Evolutionary conservation across 108 stramenopile genomes (phyloP), one percentile per base, ranked within the genome.

Genomic region (Epipyxis sp.): DNA sequence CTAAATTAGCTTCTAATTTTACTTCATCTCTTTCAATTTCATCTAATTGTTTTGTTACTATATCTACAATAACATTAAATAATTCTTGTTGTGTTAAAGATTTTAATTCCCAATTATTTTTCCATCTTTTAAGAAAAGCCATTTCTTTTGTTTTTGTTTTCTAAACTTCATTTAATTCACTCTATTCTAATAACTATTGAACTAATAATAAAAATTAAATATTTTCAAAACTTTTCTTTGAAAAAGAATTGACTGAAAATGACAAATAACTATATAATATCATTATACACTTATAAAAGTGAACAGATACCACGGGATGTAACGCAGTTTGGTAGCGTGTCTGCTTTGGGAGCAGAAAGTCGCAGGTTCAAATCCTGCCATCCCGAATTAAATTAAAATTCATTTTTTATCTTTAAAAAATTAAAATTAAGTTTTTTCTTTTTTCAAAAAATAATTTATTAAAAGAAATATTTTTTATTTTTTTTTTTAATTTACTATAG

Each of bases 41-140:
- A 65, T 65, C 61, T 37, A 65, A 65, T 65, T 65, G 61, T 37
- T 65, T 65, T 29, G 61, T 37, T 32, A 65, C 34, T 10, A 37
- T 32, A 32, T 10, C 20, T 35, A 29, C 35, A 37, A 65, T 37
- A 10, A 65, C 61, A 35, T 65, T 37, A 37, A 65, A 65, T 37
- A 65, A 25, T 37, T 65, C 35, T 6, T 29, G 30, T 13, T 13
- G 6, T 32, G 61, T 13, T 35, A 65, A 35, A 65, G 61, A 65
- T 37, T 65, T 65, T 37, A 65, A 65, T 65, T 65, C 61, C 61
- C 61, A 65, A 10, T 65, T 35, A 65, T 6, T 35, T 35, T 65
- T 16, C 34, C 61, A 65, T 35, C 27, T 65, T 65, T 65, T 65
- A 65, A 13, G 20, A 35, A 65, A 37, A 65, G 13, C 20, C 46